Conservation (phyloP, 345 rosid genomes). For the Camelina hispida region DNA sequence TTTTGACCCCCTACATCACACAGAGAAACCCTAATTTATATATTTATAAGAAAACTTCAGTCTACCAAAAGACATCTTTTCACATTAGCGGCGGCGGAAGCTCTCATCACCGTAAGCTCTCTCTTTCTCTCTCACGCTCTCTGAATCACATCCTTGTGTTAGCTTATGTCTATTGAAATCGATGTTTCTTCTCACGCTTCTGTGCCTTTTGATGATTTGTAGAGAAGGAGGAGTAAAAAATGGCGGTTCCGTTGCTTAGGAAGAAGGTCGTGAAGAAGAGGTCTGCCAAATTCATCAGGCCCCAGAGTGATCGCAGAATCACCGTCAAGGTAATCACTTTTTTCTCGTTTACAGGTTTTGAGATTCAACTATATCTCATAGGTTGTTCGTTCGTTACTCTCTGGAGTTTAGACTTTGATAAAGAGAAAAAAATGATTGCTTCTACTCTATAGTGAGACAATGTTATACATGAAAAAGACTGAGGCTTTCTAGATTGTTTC, state of each 20-base stretch:
- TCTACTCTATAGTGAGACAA: background rate
- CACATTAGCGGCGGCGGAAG: constrained; percentile 7
- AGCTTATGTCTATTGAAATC: background rate
- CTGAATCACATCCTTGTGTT: background rate
- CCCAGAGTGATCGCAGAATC: constrained; percentile 80
- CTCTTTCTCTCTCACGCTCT: background rate
- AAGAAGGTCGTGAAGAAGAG: constrained; percentile 91
- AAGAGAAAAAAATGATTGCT: background rate
- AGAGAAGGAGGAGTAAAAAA: constrained; percentile 32
- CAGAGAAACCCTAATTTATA: constrained; percentile 11
- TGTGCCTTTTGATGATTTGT: background rate
- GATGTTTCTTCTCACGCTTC: background rate
- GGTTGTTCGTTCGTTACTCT: background rate
- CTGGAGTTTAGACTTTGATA: background rate
- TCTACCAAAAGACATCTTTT: background rate
- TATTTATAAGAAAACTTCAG: background rate
- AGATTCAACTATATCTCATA: background rate
- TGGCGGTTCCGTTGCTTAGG: constrained; percentile 76
- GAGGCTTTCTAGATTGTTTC: constrained; percentile 45
- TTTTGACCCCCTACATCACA: background rate
- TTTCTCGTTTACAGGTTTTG: background rate
- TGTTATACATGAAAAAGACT: constrained; percentile 36
- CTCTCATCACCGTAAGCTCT: constrained; percentile 2
- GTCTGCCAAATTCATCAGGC: constrained; percentile 76
- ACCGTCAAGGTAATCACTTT: constrained; percentile 65